Conservation (phyloP, 225 moss, liverwort and hornwort genomes). For the Marchantia polymorpha region DNA sequence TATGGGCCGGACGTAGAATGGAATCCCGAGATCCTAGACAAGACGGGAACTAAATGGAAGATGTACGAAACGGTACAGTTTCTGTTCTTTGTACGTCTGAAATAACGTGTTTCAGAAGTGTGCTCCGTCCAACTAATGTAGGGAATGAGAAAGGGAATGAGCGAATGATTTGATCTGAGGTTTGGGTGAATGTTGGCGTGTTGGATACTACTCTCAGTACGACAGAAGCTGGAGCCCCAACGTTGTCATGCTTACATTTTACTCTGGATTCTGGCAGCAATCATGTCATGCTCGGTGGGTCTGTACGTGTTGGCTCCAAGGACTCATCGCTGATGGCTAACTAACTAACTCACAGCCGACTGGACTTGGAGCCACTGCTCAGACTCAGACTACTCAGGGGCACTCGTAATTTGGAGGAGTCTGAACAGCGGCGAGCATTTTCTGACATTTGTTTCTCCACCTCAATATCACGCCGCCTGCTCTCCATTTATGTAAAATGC, state of each 20-base stretch:
- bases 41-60: not conserved
- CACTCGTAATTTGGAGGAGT: not conserved
- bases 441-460: too few species aligned
- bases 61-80: conserved; percentile 2
- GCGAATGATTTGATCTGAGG: not conserved
- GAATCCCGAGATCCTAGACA: not conserved
- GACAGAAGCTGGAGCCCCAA: conserved; percentile 7
- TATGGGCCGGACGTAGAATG: not conserved
- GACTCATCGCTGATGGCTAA: not conserved
- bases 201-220: conserved; percentile 2
- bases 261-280: conserved; percentile 4
- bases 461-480: too few species aligned
- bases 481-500: too few species aligned
- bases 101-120: conserved; percentile 11
- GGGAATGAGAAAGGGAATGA: conserved; percentile 5
- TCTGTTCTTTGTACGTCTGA: conserved; percentile 8
- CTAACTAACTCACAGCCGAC: not conserved
- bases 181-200: conserved; percentile 9
- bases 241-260: conserved; percentile 3
- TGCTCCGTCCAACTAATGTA: not conserved
- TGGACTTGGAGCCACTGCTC: not conserved
- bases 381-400: not conserved
- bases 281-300: not conserved
- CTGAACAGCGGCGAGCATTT: not conserved
- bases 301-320: not conserved